These are phyloP conservation scores for Porphyrellus sp. DNA, from an alignment of 1,284 basidiomycete species.

Conservation along the genomic window DNA sequence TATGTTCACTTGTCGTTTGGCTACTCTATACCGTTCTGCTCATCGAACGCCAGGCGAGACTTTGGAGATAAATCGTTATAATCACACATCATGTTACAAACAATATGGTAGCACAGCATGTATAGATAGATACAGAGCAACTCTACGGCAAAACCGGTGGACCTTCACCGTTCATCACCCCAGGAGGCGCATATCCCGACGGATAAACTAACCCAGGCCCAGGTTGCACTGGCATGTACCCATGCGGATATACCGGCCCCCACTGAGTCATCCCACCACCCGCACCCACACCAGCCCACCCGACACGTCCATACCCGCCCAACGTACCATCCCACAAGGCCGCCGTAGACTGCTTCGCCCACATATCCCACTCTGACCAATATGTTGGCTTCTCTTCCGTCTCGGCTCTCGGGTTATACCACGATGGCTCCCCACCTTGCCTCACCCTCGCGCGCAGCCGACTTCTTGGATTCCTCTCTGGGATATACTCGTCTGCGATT, in stretches of 20 bases:
- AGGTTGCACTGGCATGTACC: constrained; percentile 18
- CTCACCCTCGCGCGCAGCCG: constrained; percentile 12
- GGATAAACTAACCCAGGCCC: constrained; percentile 14
- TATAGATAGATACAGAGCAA: neutral
- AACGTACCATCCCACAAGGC: constrained; percentile 8
- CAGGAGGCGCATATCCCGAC: constrained; percentile 16
- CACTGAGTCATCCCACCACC: neutral
- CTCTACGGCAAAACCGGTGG: neutral
- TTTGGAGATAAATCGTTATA: too few species aligned
- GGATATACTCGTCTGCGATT: constrained; percentile 25
- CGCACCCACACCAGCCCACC: neutral
- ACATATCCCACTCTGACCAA: constrained; percentile 28
- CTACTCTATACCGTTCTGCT: too few species aligned
- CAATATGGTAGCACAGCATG: too few species aligned
- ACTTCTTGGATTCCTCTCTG: constrained; percentile 18
- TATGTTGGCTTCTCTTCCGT: constrained; percentile 1
- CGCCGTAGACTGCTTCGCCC: constrained; percentile 25
- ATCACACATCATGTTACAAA: too few species aligned
- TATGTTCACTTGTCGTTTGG: too few species aligned
- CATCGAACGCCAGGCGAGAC: too few species aligned
- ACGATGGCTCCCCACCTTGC: constrained; percentile 23
- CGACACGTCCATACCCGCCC: neutral
- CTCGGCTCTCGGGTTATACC: constrained; percentile 22
- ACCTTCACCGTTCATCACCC: neutral
- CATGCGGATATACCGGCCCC: constrained; percentile 18